Base-by-base conservation (phyloP, 2,329 filamentous ascomycete species). In the Colletotrichum sojae region DNA sequence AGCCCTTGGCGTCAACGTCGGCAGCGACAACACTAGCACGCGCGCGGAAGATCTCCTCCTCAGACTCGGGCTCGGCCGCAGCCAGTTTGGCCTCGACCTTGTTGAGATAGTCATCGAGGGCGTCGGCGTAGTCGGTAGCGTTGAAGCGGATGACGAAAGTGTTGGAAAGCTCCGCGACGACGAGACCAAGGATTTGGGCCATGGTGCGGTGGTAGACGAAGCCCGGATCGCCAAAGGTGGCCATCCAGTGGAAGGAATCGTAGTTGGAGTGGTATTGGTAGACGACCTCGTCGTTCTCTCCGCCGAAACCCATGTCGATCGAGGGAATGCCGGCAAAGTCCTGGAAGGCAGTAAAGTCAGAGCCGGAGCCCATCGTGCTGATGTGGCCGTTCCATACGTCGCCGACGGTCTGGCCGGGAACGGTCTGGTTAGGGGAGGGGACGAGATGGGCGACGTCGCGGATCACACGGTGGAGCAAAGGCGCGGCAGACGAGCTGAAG, bases 191-290 rank as follows among this genome's bases (percentile, higher is more conserved):
- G 13, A 95, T 78, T 76, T 92, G 91, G 2, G 91, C 86, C 82
- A 90, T 88, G 55, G 91, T 84, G 70, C 84, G 78, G 78, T 94
- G 92, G 75, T 94, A 93, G 53, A 86, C 82, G 65, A 89, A 91
- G 22, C 84, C 87, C 2, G 85, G 85, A 75, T 97, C 95, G 49
- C 93, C 94, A 71, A 89, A 96, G 25, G 86, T 88, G 63, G 90
- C 86, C 93, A 97, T 97, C 94, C 95, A 97, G 79, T 92, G 85
- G 79, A 94, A 96, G 75, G 90, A 94, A 78, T 97, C 94, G 79
- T 97, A 97, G 83, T 97, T 97, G 78, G 91, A 91, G 82, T 97
- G 94, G 79, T 97, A 97, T 75, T 94, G 92, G 76, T 94, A 94
- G 3, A 93, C 85, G 0, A 90, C 82, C 51, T 86, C 84, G 2